Percentiles rank a stretch among this genome's conserved stretches.
Evolutionary conservation across 2,329 filamentous ascomycete species (phyloP).

Genomic region (Curvularia verruculosa): DNA sequence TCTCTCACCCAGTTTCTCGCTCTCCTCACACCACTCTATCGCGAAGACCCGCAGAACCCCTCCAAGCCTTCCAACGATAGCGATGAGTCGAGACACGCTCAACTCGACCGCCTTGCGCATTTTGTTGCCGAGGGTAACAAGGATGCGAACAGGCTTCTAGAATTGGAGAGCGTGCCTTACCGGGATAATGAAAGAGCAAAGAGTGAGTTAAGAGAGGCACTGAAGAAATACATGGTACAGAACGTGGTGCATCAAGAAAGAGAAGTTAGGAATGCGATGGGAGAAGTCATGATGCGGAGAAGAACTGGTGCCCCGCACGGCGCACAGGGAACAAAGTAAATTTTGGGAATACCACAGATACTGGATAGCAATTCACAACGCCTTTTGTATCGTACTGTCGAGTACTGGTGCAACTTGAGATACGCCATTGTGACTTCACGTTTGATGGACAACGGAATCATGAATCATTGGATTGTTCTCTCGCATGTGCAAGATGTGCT

Average conservation of each 20-base stretch:
- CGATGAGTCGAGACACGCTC: slow-evolving; percentile 57
- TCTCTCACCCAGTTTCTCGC: slow-evolving; percentile 60
- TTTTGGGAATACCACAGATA: background rate
- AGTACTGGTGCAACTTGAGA: background rate
- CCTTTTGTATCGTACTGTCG: background rate
- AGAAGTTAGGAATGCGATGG: slow-evolving; percentile 81
- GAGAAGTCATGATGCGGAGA: slow-evolving; percentile 67
- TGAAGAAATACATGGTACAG: slow-evolving; percentile 87
- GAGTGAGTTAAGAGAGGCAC: slow-evolving; percentile 67
- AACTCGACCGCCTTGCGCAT: slow-evolving; percentile 70
- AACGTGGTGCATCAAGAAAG: slow-evolving; percentile 76
- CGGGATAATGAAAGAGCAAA: slow-evolving; percentile 70
- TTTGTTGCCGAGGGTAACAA: slow-evolving; percentile 65
- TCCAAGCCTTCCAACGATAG: slow-evolving; percentile 32
- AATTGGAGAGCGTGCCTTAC: slow-evolving; percentile 82
- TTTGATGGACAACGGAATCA: background rate
- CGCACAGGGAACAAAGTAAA: slow-evolving; percentile 48
- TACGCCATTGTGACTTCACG: background rate
- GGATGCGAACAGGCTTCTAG: slow-evolving; percentile 74
- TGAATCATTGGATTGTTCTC: background rate
- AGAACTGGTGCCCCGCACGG: slow-evolving; percentile 68
- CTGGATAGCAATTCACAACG: background rate
- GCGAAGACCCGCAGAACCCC: slow-evolving; percentile 34
- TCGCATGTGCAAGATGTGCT: background rate
- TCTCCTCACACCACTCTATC: slow-evolving; percentile 45